These are phyloP conservation scores for Microcos paniculata DNA, from an alignment of 345 rosid species.

Conservation along the genomic window DNA sequence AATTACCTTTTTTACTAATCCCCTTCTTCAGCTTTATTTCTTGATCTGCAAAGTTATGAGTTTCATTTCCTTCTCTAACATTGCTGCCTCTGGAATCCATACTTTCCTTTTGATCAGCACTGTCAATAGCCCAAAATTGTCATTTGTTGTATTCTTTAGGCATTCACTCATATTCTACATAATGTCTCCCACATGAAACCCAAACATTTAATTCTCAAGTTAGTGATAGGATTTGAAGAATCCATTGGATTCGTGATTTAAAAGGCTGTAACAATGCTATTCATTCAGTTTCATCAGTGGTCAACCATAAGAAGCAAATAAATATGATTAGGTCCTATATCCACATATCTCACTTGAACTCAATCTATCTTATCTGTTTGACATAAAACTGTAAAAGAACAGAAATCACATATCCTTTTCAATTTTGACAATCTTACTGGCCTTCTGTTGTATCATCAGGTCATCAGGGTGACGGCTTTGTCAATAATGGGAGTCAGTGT, in stretches of 20 bases:
- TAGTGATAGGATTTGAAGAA: neutral
- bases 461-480: constrained; percentile 13
- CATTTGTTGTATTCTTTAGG: neutral
- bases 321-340: neutral
- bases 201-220: neutral
- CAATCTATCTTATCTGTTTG: neutral
- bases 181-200: neutral
- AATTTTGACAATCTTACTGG: neutral
- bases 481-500: constrained; percentile 34
- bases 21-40: neutral
- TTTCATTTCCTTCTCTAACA: neutral
- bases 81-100: neutral
- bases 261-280: neutral
- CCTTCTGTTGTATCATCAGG: constrained; percentile 28
- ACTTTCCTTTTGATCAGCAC: neutral
- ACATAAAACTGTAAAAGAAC: constrained; percentile 2
- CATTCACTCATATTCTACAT: neutral
- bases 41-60: neutral
- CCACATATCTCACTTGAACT: neutral
- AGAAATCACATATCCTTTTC: constrained; percentile 1
- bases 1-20: neutral
- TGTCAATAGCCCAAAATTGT: neutral
- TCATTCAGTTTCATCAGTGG: neutral
- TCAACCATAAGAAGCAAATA: neutral
- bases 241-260: neutral